phyloP scores from a whole-genome alignment of 2,329 filamentous ascomycete genomes.

The Neurospora sp. region DNA sequence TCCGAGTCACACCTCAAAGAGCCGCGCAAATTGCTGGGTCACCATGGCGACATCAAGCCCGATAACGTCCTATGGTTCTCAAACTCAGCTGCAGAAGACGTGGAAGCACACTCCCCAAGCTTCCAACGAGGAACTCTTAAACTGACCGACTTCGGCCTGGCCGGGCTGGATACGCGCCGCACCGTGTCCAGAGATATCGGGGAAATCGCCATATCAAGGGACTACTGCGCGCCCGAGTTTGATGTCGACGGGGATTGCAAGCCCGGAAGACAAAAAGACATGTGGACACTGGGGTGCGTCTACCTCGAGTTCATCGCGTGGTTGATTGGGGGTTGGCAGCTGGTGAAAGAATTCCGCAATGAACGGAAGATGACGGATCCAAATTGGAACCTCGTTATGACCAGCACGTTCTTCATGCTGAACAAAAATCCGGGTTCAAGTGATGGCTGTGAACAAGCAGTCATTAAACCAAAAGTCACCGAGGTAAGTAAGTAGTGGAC shows the following conservation, averaged over 20 bases:
- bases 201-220: background rate
- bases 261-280: constrained; percentile 9
- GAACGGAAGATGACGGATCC: no score
- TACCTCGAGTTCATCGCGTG: constrained; percentile 15
- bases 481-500: no score
- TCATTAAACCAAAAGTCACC: no score
- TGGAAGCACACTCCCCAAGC: background rate
- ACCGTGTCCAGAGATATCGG: background rate
- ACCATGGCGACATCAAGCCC: constrained; percentile 17
- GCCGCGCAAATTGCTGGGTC: no score
- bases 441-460: no score
- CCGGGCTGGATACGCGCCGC: constrained; percentile 1
- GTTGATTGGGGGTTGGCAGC: constrained; percentile 5
- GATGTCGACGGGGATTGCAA: background rate
- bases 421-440: no score
- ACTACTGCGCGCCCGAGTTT: constrained; percentile 8
- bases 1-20: background rate
- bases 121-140: background rate
- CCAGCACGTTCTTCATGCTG: no score
- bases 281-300: constrained; percentile 16
- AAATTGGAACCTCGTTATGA: no score
- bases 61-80: constrained; percentile 16
- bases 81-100: background rate
- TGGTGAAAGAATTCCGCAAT: background rate
- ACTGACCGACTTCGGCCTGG: constrained; percentile 11